Conservation (phyloP, 2,329 filamentous ascomycete species). For the Colletotrichum gigasporum region DNA sequence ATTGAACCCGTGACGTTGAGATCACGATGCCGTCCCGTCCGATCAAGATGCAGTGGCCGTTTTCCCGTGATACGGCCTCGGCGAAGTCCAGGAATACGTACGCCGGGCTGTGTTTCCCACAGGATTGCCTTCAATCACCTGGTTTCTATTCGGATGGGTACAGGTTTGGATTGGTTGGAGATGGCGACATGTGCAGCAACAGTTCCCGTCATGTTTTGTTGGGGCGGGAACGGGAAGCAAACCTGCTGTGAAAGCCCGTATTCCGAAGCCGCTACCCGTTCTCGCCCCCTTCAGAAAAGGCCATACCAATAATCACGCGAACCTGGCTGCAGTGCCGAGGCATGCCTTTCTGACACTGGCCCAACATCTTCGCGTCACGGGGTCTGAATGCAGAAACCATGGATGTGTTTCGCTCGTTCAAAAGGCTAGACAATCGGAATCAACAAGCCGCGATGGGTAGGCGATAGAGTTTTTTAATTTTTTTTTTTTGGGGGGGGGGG, state of each 20-base stretch:
- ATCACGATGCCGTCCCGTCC: not conserved
- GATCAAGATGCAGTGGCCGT: not conserved
- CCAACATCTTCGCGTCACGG: not conserved
- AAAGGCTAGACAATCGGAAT: not conserved
- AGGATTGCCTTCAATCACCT: not conserved
- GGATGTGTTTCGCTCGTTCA: not conserved
- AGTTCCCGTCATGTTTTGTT: slow-evolving; percentile 7
- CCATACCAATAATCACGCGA: not conserved
- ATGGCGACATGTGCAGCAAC: not conserved
- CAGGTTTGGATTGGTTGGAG: not conserved
- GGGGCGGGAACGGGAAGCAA: not conserved
- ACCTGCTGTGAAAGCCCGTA: not conserved
- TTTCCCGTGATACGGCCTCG: not conserved
- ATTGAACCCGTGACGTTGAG: not conserved
- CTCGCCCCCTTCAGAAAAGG: not conserved
- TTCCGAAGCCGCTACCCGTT: not conserved
- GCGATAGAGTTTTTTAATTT: slow-evolving; percentile 7
- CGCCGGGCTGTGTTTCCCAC: not conserved
- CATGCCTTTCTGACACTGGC: not conserved
- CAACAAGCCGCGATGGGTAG: not conserved
- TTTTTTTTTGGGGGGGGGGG: no score
- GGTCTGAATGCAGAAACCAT: not conserved
- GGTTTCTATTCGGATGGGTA: not conserved
- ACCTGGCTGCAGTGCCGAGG: not conserved
- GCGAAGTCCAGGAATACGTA: not conserved